Conservation (phyloP, 2,329 filamentous ascomycete genomes). For the Exophiala dermatitidis region DNA sequence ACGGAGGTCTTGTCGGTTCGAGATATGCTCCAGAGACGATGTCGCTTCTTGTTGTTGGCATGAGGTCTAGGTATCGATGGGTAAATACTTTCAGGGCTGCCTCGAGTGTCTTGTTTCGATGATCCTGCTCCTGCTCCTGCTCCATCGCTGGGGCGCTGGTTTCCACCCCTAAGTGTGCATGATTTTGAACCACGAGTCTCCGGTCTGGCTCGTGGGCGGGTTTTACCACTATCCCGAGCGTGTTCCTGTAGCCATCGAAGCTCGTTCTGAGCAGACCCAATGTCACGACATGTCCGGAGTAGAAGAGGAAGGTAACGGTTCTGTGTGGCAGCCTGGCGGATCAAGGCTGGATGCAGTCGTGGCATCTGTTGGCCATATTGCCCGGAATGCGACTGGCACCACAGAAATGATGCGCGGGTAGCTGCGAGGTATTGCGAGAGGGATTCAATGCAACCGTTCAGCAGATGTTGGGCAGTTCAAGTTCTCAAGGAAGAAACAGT, state of each 20-base stretch:
- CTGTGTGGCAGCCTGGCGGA: constrained; percentile 33
- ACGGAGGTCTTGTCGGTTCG: too few relatives aligned
- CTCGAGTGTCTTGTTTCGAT: too few relatives aligned
- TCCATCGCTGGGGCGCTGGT: too few relatives aligned
- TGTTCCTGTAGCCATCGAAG: constrained; percentile 42
- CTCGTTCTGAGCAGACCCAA: constrained; percentile 41
- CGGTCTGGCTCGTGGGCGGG: not conserved
- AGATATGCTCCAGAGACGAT: too few relatives aligned
- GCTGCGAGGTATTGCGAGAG: not conserved
- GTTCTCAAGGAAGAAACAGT: not conserved
- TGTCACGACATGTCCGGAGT: constrained; percentile 39
- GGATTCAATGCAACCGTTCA: not conserved
- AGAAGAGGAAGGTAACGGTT: constrained; percentile 37
- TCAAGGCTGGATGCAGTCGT: constrained; percentile 34
- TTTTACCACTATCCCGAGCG: constrained; percentile 18
- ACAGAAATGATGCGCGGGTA: too few relatives aligned
- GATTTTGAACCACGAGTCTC: not conserved
- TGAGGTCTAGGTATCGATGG: too few relatives aligned
- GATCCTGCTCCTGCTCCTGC: too few relatives aligned
- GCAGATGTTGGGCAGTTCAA: not conserved
- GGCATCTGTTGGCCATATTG: constrained; percentile 33
- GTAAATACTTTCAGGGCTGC: too few relatives aligned
- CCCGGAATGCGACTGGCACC: not conserved
- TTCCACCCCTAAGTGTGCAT: not conserved
- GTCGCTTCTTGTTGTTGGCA: too few relatives aligned